These are phyloP conservation scores for Cryptococcus sp. DNA, from an alignment of 1,284 basidiomycete genomes.

Conservation along the genomic window DNA sequence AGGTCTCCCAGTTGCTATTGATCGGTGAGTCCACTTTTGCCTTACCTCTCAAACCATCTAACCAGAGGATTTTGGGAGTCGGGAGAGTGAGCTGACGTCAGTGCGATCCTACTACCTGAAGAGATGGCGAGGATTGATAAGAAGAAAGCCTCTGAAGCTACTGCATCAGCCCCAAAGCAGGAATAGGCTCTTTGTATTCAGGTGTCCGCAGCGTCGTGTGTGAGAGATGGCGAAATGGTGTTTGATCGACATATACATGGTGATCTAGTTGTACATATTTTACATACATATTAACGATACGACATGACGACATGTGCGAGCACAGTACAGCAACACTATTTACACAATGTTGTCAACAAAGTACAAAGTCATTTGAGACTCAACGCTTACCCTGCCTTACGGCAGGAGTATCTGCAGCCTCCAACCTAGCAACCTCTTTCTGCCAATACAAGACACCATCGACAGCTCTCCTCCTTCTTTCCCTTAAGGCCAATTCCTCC, in stretches of 20 bases:
- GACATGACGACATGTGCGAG: no score
- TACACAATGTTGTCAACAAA: no score
- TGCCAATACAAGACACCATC: slow-evolving; percentile 41
- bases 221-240: no score
- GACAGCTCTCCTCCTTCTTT: slow-evolving; percentile 27
- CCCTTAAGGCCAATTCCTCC: slow-evolving; percentile 29
- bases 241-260: no score
- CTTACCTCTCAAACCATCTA: neutral
- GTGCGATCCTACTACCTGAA: slow-evolving; percentile 19
- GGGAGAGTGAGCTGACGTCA: neutral
- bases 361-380: no score
- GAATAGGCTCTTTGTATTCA: neutral
- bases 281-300: no score
- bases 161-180: neutral
- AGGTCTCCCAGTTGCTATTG: slow-evolving; percentile 40
- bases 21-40: slow-evolving; percentile 15
- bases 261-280: no score
- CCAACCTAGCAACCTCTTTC: slow-evolving; percentile 29
- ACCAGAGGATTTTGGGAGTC: neutral
- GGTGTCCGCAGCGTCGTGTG: no score
- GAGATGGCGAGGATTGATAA: slow-evolving; percentile 21
- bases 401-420: slow-evolving; percentile 2
- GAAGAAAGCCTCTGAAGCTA: neutral
- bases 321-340: no score
- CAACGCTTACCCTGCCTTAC: no score